These are phyloP conservation scores for Apium graveolens DNA, from an alignment of 129 eudicot species.

Conservation along the genomic window DNA sequence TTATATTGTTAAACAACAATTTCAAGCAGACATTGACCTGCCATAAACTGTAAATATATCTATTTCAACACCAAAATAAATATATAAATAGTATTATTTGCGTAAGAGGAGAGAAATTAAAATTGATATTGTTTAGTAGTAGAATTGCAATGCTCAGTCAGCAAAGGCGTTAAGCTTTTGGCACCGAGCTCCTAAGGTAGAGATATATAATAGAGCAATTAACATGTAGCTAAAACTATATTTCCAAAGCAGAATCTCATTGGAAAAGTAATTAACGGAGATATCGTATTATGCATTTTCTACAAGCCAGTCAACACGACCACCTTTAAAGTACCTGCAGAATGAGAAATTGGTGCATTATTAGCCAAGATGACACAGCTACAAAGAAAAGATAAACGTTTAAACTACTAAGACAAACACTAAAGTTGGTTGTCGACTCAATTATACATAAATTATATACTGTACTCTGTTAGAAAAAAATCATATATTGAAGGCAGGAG, in stretches of 20 bases:
- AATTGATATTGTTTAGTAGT: slow-evolving; percentile 80
- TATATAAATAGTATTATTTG: slow-evolving; percentile 2
- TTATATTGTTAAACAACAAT: too few relatives aligned
- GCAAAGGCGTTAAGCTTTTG: slow-evolving; percentile 74
- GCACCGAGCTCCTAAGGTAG: slow-evolving; percentile 86
- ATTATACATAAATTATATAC: not conserved
- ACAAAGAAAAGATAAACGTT: not conserved
- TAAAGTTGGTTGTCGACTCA: not conserved
- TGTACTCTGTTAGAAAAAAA: not conserved
- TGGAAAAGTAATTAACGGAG: not conserved
- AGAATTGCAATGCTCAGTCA: slow-evolving; percentile 80
- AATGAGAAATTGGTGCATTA: slow-evolving; percentile 7
- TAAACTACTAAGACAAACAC: not conserved
- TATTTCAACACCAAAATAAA: not conserved
- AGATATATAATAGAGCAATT: slow-evolving; percentile 10
- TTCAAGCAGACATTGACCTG: slow-evolving; percentile 94
- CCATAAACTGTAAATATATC: not conserved
- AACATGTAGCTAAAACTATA: not conserved
- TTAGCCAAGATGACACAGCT: slow-evolving; percentile 12
- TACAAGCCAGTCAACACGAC: slow-evolving; percentile 94
- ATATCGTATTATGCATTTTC: slow-evolving; percentile 84
- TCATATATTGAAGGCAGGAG: not conserved
- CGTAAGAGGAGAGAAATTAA: not conserved
- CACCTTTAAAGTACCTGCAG: slow-evolving; percentile 80
- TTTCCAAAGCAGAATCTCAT: slow-evolving; percentile 1